A percentile compares a stretch with the other conserved stretches of the same genome.
Evolutionary conservation across 2,329 filamentous ascomycete genomes (phyloP).

Genomic region (Amylocarpus encephaloides): DNA sequence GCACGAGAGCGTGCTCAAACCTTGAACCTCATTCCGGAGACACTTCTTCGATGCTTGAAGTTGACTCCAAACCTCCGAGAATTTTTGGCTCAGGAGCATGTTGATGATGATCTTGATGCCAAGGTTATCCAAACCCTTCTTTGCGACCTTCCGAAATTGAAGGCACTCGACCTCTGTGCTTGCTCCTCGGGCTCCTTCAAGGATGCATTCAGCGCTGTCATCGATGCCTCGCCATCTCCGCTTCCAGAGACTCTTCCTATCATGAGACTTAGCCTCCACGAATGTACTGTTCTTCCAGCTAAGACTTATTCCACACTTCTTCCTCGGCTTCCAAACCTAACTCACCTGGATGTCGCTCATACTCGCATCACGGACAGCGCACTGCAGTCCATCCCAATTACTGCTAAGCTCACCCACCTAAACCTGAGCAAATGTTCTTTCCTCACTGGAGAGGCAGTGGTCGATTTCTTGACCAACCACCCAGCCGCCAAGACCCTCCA

Average conservation of each 20-base stretch:
- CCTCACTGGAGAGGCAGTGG: constrained; percentile 58
- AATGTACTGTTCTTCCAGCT: constrained; percentile 65
- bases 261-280: constrained; percentile 67
- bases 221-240: constrained; percentile 23
- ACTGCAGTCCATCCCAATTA: constrained; percentile 62
- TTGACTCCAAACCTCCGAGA: constrained; percentile 69
- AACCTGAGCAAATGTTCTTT: constrained; percentile 71
- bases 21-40: constrained; percentile 68
- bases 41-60: constrained; percentile 63
- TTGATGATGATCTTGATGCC: constrained; percentile 68
- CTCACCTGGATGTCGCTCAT: constrained; percentile 73
- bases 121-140: constrained; percentile 66
- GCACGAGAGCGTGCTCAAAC: constrained; percentile 69
- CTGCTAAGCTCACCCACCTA: constrained; percentile 67
- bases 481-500: constrained; percentile 61
- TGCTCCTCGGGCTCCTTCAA: constrained; percentile 65
- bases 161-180: constrained; percentile 70
- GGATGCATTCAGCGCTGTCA: constrained; percentile 51
- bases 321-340: constrained; percentile 62
- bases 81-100: constrained; percentile 73
- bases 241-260: constrained; percentile 51
- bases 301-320: constrained; percentile 62
- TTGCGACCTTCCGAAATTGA: constrained; percentile 55
- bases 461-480: constrained; percentile 65
- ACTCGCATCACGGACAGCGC: constrained; percentile 69